Base-by-base conservation (phyloP, 768 basidiomycete genomes). In the Auricularia sp. region DNA sequence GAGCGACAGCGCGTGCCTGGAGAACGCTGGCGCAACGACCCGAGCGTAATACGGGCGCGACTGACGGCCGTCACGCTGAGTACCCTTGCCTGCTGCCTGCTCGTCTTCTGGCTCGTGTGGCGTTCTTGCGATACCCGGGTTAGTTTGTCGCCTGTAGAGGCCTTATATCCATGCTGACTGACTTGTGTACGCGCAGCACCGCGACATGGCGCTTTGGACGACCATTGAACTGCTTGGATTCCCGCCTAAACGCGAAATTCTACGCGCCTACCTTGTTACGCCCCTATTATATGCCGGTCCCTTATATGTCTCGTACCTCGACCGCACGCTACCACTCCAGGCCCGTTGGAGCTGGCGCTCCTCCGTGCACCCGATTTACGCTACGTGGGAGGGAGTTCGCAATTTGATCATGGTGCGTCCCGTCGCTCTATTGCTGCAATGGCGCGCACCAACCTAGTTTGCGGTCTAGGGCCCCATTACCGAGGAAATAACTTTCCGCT, bases 401-500 rank as follows among this genome's bases (percentile, higher is more conserved):
- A 96, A 95, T 73, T 92, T 87, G 72, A 63, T 83, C 21, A 75
- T 79, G 39, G 79, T 78, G 14, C 3, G 51, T 29, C 64, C 10
- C 33, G 21, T 34, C 16, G 24, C 59, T 35, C n/a, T 7, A 6
- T 4, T 34, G 58, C 7, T 29, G 45, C n/a, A 21, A 13, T 21
- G 56, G 44, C 61, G 54, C 63, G 62, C 39, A 64, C 36, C 54
- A 35, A 35, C 18, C 29, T n/a, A 54, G 4, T 18, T 7, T 2
- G 34, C 37, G 21, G 10, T 3, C 36, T 66, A 94, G 93, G 94
- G 83, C 3, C 96, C 96, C 0, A 74, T 94, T 39, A 95, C 95
- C 0, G 96, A 99, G 76, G 96, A 98, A 74, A 65, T 97, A 33
- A 90, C 92, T 7, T 98, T 97, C 73, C 80, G 97, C 34, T 86